Evolutionary conservation across 75 land plant genomes (phyloP), one percentile per base, ranked within the genome.

Genomic region (Cupressus sempervirens): DNA sequence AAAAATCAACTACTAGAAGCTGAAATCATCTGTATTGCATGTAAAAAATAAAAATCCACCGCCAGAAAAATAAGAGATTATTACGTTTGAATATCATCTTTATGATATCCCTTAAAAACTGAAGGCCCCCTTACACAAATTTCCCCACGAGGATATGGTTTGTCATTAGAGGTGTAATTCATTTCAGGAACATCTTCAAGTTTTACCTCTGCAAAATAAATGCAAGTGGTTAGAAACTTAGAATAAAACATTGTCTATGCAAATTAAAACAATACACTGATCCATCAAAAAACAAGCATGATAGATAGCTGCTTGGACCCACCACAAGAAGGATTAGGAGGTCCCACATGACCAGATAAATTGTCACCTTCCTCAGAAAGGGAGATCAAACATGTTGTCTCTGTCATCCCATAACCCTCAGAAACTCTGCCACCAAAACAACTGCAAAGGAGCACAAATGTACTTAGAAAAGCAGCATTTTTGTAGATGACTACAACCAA

Each of bases 111-210:
- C 85, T 88, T 88, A 76, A 90, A 90, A 62, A 90, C 43, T 20
- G 82, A 86, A 45, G 91, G 91, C 36, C 91, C 91, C 20, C 91
- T 83, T 14, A 86, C 91, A 84, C 91, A 90, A 40, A 90, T 84
- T 65, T 90, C 91, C 75, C 91, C 91, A 26, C 90, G 84, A n/a
- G 92, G 92, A 52, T 86, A 87, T 20, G 92, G 91, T 81, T 89
- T 89, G 83, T 91, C 92, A 40, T 87, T 68, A 50, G 54, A 80
- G 35, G 91, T 86, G 81, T 91, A 91, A 58, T 91, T 87, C 92
- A 91, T 91, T 83, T 91, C 90, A 16, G 92, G 86, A 48, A 91
- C 92, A 83, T 91, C 92, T 67, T 70, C 88, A 43, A 91, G 88
- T 79, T 91, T 89, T 48, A 91, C 84, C 81, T 90, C 91, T 90